Base-by-base conservation (phyloP, 805 yeast species). In the Nakazawaea holstii region DNA sequence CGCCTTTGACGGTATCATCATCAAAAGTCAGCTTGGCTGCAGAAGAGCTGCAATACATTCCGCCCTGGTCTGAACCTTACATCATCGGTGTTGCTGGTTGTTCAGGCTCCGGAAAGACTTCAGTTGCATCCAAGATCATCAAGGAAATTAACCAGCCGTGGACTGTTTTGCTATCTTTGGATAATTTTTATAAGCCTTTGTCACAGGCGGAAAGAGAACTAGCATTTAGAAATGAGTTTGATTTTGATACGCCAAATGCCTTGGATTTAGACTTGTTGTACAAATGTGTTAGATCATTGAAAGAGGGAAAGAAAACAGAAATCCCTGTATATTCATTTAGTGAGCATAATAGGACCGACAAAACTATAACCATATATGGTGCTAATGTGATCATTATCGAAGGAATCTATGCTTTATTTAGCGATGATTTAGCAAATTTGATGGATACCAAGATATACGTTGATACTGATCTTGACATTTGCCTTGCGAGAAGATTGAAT, bases 301-400 rank as follows among this genome's bases (percentile, higher is more conserved):
- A 87, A 59, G 76, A 73, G 20, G 98, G 98, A 6, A 72, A 70
- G 50, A 74, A 70, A 55, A 77, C 84, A 1, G 74, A 77, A 45
- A 76, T 94, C 56, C 82, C 97, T 24, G 75, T 80, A 37, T 75
- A 83, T 65, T 74, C 97, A 49, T 84, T 88, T 68, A 65, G 70
- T 52, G 59, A 71, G 39, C 95, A 86, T 60, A 67, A 69, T 41
- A 63, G 83, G 55, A 77, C 92, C 1, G 77, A 73, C 36, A 80
- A 84, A 58, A 72, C 73, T n/a, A 70, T 83, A 42, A 82, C 91
- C 3, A 80, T 94, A 15, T 91, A 90, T 59, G 98, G 97, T 1
- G 97, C 97, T 13, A 90, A 90, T 61, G 95, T 94, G 17, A 86
- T 94, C 45, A 84, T 94, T 6, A 69, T 94, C 35, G 99, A 94